Conservation (phyloP, 169 alveolate species). For the Prorocentrum cordatum region DNA sequence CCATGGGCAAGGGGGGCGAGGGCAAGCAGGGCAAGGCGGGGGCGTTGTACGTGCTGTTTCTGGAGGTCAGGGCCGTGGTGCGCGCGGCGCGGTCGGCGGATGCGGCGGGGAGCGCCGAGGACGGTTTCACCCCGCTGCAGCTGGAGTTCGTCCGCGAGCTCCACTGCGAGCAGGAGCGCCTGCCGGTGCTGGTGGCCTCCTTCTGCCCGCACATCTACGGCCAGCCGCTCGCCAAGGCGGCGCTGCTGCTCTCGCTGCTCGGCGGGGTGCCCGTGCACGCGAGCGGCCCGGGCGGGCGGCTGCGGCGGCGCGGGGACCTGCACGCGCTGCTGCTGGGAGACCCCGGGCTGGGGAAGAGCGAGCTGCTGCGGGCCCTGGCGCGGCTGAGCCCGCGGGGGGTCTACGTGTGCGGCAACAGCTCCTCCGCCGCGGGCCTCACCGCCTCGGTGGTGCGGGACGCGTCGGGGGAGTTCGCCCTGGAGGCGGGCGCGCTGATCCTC, state of each 20-base stretch:
- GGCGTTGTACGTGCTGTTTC: conserved; percentile 3
- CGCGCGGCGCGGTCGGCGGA: background rate
- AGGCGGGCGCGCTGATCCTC: conserved; percentile 5
- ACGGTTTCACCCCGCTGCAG: conserved; percentile 17
- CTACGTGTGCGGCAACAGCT: conserved; percentile 41
- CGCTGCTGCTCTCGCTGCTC: background rate
- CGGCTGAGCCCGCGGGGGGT: conserved; percentile 28
- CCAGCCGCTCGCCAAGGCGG: conserved; percentile 32
- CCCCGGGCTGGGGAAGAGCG: conserved; percentile 50
- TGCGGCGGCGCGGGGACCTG: conserved; percentile 51
- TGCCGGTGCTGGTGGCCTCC: conserved; percentile 35
- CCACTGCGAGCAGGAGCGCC: background rate
- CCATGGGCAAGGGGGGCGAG: conserved; percentile 15
- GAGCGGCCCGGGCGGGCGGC: conserved; percentile 27
- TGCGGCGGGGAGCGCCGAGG: background rate
- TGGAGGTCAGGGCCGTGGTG: background rate
- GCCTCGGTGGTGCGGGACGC: conserved; percentile 65
- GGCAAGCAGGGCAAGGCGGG: background rate
- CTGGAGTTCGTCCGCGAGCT: conserved; percentile 27
- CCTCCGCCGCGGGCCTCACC: conserved; percentile 37
- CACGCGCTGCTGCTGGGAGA: conserved; percentile 59
- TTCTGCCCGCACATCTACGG: conserved; percentile 47
- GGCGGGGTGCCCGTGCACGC: conserved; percentile 42
- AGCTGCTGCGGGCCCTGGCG: conserved; percentile 61
- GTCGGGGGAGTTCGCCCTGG: conserved; percentile 40